Conservation (phyloP, 345 rosid species). For the Abelmoschus esculentus region DNA sequence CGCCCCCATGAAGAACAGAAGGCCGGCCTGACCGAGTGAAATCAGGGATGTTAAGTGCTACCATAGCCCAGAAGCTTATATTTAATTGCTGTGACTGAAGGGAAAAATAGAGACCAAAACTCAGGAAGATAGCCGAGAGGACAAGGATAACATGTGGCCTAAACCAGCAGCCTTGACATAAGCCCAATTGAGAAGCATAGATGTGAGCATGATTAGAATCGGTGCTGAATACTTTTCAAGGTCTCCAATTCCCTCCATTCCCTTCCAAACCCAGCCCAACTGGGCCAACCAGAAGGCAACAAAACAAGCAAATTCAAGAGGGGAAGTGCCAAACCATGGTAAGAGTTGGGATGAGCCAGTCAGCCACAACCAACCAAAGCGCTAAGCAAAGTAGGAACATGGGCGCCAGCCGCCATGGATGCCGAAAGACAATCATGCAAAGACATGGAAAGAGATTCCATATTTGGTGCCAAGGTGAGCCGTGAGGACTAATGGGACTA, state of each 20-base stretch:
- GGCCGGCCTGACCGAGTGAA: slow-evolving; percentile 83
- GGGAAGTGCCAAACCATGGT: slow-evolving; percentile 85
- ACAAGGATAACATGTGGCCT: slow-evolving; percentile 56
- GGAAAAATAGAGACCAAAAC: slow-evolving; percentile 86
- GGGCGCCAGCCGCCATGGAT: slow-evolving; percentile 81
- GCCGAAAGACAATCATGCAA: slow-evolving; percentile 78
- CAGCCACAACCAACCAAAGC: slow-evolving; percentile 94
- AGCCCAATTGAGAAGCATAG: slow-evolving; percentile 65
- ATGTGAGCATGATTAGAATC: slow-evolving; percentile 54
- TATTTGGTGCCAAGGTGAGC: slow-evolving; percentile 78
- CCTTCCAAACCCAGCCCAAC: slow-evolving; percentile 58
- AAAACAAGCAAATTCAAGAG: slow-evolving; percentile 75
- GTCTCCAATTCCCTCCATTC: slow-evolving; percentile 68
- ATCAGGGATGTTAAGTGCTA: slow-evolving; percentile 90
- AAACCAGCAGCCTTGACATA: slow-evolving; percentile 77
- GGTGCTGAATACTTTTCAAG: slow-evolving; percentile 87
- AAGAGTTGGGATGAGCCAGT: slow-evolving; percentile 40
- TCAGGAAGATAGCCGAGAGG: slow-evolving; percentile 57
- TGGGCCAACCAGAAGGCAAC: slow-evolving; percentile 74
- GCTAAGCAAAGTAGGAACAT: slow-evolving; percentile 73
- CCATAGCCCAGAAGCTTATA: slow-evolving; percentile 87
- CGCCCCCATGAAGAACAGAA: slow-evolving; percentile 80
- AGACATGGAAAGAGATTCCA: slow-evolving; percentile 80
- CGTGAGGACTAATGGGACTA: slow-evolving; percentile 61
- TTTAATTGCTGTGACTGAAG: slow-evolving; percentile 90